Percentiles rank a stretch among this genome's conserved stretches.
phyloP scores from a whole-genome alignment of 1,139 yeast species.

The Pichia sp. region DNA sequence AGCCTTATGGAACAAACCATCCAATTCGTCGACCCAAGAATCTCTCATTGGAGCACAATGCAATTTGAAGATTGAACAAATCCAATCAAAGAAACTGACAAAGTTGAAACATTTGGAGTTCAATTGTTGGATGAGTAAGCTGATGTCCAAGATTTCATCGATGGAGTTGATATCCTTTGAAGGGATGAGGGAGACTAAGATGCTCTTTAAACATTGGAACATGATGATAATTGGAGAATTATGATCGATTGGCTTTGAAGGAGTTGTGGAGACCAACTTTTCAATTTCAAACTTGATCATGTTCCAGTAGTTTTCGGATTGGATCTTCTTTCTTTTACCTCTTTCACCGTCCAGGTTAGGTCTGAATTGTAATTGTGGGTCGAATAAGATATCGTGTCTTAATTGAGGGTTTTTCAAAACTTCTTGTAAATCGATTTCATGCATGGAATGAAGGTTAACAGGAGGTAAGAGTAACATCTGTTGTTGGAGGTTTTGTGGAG shows the following conservation, averaged over 20 bases:
- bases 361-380: slow-evolving; percentile 88
- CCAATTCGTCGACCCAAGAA: slow-evolving; percentile 85
- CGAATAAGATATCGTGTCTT: slow-evolving; percentile 90
- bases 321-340: slow-evolving; percentile 71
- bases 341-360: slow-evolving; percentile 92
- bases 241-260: slow-evolving; percentile 27
- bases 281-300: slow-evolving; percentile 60
- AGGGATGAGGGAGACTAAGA: slow-evolving; percentile 73
- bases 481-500: slow-evolving; percentile 16
- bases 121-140: slow-evolving; percentile 73
- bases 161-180: slow-evolving; percentile 71
- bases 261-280: slow-evolving; percentile 7
- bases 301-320: slow-evolving; percentile 82
- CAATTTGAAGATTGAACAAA: slow-evolving; percentile 66
- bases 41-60: slow-evolving; percentile 98
- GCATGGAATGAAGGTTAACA: slow-evolving; percentile 76
- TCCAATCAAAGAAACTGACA: slow-evolving; percentile 66
- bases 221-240: slow-evolving; percentile 49
- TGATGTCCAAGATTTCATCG: slow-evolving; percentile 74
- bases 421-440: slow-evolving; percentile 86
- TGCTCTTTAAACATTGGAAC: slow-evolving; percentile 75
- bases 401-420: slow-evolving; percentile 90
- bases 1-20: slow-evolving; percentile 62
- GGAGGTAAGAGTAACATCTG: slow-evolving; percentile 58
- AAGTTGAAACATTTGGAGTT: slow-evolving; percentile 68